Evolutionary conservation across 2,329 filamentous ascomycete genomes (phyloP).

Genomic region (Pseudomassariella vexata): DNA sequence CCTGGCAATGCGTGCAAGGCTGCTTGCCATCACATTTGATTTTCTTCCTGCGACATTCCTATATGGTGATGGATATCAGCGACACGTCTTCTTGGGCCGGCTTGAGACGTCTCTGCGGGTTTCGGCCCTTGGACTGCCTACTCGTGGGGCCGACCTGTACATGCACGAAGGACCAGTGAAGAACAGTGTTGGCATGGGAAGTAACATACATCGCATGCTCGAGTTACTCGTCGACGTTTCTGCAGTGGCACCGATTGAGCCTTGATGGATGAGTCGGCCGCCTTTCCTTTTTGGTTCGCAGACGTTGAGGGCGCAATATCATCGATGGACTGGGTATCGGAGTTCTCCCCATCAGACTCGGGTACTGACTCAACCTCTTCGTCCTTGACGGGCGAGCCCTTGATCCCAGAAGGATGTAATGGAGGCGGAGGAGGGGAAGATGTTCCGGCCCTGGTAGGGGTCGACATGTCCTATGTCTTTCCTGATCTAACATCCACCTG

Average conservation of each 20-base stretch:
- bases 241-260: constrained; percentile 55
- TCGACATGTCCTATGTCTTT: constrained; percentile 2
- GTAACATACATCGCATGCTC: constrained; percentile 65
- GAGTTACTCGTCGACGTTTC: constrained; percentile 71
- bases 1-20: constrained; percentile 90
- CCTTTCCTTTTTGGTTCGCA: constrained; percentile 13
- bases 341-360: constrained; percentile 34
- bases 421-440: constrained; percentile 2
- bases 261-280: constrained; percentile 22
- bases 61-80: background rate
- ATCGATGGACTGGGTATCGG: constrained; percentile 24
- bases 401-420: too few relatives aligned
- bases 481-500: too few relatives aligned
- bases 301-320: constrained; percentile 31
- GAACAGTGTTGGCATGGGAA: too few relatives aligned
- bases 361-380: constrained; percentile 26
- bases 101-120: too few relatives aligned
- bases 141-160: too few relatives aligned
- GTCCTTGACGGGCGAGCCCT: constrained; percentile 5
- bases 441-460: constrained; percentile 1
- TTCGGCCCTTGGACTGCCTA: too few relatives aligned
- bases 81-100: too few relatives aligned
- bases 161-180: too few relatives aligned
- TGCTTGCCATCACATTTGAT: constrained; percentile 86
- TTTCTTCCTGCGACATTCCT: constrained; percentile 68